These are phyloP conservation scores for Byssochlamys sp. DNA, from an alignment of 2,329 filamentous ascomycete genomes.

Conservation along the genomic window DNA sequence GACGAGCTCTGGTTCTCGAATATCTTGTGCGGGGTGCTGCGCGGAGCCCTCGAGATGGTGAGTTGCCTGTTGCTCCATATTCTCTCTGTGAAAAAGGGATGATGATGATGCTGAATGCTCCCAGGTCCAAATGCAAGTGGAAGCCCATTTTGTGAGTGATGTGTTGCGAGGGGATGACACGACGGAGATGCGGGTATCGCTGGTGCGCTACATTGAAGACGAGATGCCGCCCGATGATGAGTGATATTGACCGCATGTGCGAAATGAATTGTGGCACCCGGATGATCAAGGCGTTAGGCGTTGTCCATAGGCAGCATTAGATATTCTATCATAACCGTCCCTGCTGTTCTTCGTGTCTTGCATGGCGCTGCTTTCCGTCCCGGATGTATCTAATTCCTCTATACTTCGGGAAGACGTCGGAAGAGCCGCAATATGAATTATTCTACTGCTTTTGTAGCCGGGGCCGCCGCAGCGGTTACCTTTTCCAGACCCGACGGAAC, in stretches of 20 bases:
- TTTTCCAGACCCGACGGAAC: neutral
- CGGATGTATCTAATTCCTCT: neutral
- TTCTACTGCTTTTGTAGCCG: neutral
- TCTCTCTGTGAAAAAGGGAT: conserved; percentile 3
- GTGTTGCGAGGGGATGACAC: conserved; percentile 86
- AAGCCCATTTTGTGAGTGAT: conserved; percentile 92
- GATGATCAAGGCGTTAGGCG: conserved; percentile 3
- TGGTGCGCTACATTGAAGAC: conserved; percentile 92
- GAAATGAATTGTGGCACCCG: neutral
- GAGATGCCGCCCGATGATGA: conserved; percentile 96
- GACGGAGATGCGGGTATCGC: conserved; percentile 88
- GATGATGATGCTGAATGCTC: conserved; percentile 7
- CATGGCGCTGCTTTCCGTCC: too few species aligned
- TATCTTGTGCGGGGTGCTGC: conserved; percentile 83
- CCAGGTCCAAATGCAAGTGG: conserved; percentile 89
- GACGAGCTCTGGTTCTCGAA: conserved; percentile 98
- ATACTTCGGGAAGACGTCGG: neutral
- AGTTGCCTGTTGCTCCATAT: conserved; percentile 12
- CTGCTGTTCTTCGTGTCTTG: neutral
- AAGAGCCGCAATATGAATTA: neutral
- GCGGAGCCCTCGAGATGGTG: conserved; percentile 93
- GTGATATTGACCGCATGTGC: conserved; percentile 34
- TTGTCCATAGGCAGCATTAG: neutral
- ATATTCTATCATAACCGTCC: neutral
- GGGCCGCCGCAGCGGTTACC: neutral